Evolutionary conservation across 192 early-diverging fungal genomes (phyloP).

Genomic region (Coemansia sp.): DNA sequence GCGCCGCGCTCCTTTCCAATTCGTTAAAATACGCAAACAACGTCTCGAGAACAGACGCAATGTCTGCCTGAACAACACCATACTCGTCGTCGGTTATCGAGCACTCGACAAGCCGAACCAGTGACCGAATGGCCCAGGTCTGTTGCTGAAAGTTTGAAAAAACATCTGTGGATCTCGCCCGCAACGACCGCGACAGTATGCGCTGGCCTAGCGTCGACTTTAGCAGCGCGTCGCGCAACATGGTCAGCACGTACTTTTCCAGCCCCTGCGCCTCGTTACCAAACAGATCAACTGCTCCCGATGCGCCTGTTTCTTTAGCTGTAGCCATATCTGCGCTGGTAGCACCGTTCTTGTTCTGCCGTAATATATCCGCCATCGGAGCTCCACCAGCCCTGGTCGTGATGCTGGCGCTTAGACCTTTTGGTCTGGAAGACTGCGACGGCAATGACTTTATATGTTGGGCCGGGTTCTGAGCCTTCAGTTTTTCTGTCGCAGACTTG

Average conservation of each 20-base stretch:
- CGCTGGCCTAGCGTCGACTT: conserved; percentile 39
- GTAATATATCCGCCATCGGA: conserved; percentile 39
- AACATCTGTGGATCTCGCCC: conserved; percentile 23
- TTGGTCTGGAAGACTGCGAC: neutral
- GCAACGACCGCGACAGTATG: conserved; percentile 30
- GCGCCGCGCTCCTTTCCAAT: conserved; percentile 29
- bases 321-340: neutral
- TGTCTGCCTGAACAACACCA: conserved; percentile 50
- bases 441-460: conserved; percentile 7
- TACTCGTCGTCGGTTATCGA: conserved; percentile 47
- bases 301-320: neutral
- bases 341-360: conserved; percentile 14
- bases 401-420: neutral
- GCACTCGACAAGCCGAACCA: conserved; percentile 44
- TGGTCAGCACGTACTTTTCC: conserved; percentile 49
- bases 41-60: conserved; percentile 24
- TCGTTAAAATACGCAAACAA: conserved; percentile 39
- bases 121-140: conserved; percentile 47
- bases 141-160: conserved; percentile 54
- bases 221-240: conserved; percentile 39
- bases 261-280: conserved; percentile 49
- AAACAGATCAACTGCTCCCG: conserved; percentile 28
- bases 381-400: conserved; percentile 24
- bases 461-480: conserved; percentile 23
- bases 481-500: conserved; percentile 26